Base-by-base conservation (phyloP, 129 eudicot genomes). In the Flaveria brownii region DNA sequence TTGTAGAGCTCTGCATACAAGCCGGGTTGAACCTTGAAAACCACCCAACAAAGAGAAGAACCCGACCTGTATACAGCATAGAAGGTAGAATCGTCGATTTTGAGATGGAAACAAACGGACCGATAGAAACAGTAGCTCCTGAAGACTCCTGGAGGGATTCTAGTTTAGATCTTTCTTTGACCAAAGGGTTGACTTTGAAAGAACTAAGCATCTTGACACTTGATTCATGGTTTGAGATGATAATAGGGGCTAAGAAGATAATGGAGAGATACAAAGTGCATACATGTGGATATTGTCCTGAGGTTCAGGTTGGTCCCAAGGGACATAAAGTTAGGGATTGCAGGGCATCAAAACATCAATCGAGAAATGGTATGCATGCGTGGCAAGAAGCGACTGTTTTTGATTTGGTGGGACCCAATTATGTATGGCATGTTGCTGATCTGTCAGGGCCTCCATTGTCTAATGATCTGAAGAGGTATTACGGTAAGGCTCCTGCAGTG, bases 271-370 rank as follows among this genome's bases (percentile, higher is more conserved):
- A 88, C 55, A 75, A 74, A 78, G 93, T 83, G 62, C 84, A 81
- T 75, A 84, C 90, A 13, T 88, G 93, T 74, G 93, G 93, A 49
- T 88, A 83, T 56, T 88, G 93, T 77, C 88, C 93, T 6, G 93
- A 88, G 82, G 84, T 88, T 65, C 93, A 88, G 82, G 93, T 88
- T 14, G 93, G 93, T 23, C 90, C 93, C 22, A 88, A 86, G 75
- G 93, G 93, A 33, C 93, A 88, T 82, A 88, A 88, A 77, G 90
- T 86, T 79, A 84, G 93, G 81, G 76, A 81, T 68, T 88, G 93
- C 36, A 88, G 80, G 81, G 93, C 90, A 14, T 83, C 90, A 2
- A 88, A 88, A 73, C 93, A 88, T 57, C 93, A 88, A 71, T 75
- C 86, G 22, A 77, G 93, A 15, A 86, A 86, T 52, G 93, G 90